These are phyloP conservation scores for Phytophthora cajani DNA, from an alignment of 352 stramenopile genomes.

Conservation along the genomic window DNA sequence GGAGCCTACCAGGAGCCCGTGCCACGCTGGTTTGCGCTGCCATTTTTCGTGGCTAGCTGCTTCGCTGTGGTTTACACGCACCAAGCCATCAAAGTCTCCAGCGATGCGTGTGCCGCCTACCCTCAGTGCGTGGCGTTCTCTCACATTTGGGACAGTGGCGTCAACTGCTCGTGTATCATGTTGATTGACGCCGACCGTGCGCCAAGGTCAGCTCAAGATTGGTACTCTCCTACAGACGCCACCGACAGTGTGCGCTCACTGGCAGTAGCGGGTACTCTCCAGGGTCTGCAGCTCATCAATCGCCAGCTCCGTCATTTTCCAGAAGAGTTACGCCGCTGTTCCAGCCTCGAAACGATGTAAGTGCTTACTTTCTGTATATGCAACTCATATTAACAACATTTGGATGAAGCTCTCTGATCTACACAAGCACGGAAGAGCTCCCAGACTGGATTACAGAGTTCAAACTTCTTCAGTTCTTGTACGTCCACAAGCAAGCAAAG, in stretches of 20 bases:
- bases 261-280: slow-evolving; percentile 12
- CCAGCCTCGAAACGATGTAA: slow-evolving; percentile 7
- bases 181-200: slow-evolving; percentile 25
- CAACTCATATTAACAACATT: not conserved
- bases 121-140: slow-evolving; percentile 25
- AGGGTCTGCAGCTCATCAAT: slow-evolving; percentile 29
- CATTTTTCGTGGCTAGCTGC: slow-evolving; percentile 13
- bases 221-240: slow-evolving; percentile 18
- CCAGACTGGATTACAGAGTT: slow-evolving; percentile 16
- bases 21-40: slow-evolving; percentile 12
- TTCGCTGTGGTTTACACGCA: slow-evolving; percentile 19
- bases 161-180: slow-evolving; percentile 25
- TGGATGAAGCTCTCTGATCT: slow-evolving; percentile 27
- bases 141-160: slow-evolving; percentile 8
- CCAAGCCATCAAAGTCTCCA: slow-evolving; percentile 7
- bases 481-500: not conserved
- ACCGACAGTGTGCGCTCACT: slow-evolving; percentile 12
- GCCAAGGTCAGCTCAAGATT: slow-evolving; percentile 20
- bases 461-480: slow-evolving; percentile 25
- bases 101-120: slow-evolving; percentile 10
- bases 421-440: slow-evolving; percentile 25
- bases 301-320: slow-evolving; percentile 12
- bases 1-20: slow-evolving; percentile 18
- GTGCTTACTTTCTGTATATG: not conserved
- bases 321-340: slow-evolving; percentile 19